phyloP scores from a whole-genome alignment of 495 filamentous ascomycete species.

The Podospora didyma region DNA sequence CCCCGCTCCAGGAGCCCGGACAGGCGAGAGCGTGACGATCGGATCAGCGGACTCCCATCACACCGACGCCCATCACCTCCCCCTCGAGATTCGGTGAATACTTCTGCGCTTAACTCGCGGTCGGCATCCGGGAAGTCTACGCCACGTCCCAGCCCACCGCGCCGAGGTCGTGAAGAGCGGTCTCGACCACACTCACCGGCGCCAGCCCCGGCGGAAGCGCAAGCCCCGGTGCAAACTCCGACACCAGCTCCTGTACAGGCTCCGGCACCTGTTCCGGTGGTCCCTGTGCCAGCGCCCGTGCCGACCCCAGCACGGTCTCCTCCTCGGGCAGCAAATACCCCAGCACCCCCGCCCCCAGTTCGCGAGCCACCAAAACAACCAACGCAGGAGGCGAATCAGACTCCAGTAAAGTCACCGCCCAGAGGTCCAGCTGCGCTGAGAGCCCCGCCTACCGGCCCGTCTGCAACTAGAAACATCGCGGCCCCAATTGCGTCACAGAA shows the following conservation, averaged over 20 bases:
- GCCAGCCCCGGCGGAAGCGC: conserved; percentile 24
- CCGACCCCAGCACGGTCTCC: background rate
- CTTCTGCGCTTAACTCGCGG: conserved; percentile 40
- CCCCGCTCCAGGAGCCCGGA: conserved; percentile 41
- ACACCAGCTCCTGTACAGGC: conserved; percentile 23
- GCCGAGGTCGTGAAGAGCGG: conserved; percentile 37
- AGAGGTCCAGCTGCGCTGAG: conserved; percentile 45
- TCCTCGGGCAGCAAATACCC: too few relatives aligned
- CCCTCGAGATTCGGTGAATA: conserved; percentile 38
- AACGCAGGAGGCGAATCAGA: conserved; percentile 20
- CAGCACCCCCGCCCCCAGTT: background rate
- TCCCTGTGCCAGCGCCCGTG: background rate
- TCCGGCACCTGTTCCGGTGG: conserved; percentile 20
- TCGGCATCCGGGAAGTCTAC: conserved; percentile 41
- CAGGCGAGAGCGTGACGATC: conserved; percentile 43
- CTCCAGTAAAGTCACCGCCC: conserved; percentile 36
- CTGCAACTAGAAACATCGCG: conserved; percentile 34
- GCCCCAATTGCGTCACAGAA: conserved; percentile 29
- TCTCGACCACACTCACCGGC: conserved; percentile 37
- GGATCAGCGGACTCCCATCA: conserved; percentile 30
- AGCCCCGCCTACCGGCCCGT: conserved; percentile 43
- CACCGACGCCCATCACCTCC: conserved; percentile 38
- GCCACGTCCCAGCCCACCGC: conserved; percentile 37
- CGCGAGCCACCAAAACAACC: conserved; percentile 18
- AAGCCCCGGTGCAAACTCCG: conserved; percentile 28